phyloP scores from a whole-genome alignment of 345 rosid genomes.

The Iberis pinnata region DNA sequence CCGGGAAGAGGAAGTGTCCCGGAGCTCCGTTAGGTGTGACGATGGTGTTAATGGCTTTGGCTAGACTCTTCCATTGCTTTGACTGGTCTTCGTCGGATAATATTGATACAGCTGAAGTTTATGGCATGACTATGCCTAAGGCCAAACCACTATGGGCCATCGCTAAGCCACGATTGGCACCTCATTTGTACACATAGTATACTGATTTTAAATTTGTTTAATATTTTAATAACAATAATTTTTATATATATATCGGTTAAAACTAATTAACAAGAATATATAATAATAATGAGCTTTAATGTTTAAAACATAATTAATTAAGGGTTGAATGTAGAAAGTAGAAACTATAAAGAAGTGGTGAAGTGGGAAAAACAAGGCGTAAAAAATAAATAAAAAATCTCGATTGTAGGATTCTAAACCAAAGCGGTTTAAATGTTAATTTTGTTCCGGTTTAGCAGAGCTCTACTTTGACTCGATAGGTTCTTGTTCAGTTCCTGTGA shows the following conservation, averaged over 20 bases:
- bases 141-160: constrained; percentile 57
- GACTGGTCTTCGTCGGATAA: constrained; percentile 61
- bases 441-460: constrained; percentile 9
- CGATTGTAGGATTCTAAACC: too few species aligned
- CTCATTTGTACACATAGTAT: constrained; percentile 41
- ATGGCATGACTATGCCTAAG: constrained; percentile 97
- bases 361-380: too few species aligned
- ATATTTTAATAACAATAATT: too few species aligned
- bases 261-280: too few species aligned
- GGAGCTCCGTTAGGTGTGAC: constrained; percentile 91
- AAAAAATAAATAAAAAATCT: too few species aligned
- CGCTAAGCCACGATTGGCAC: constrained; percentile 55
- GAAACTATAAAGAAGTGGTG: too few species aligned
- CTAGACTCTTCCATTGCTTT: constrained; percentile 77
- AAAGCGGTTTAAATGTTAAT: too few species aligned
- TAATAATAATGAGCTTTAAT: too few species aligned
- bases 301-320: too few species aligned
- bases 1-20: constrained; percentile 85
- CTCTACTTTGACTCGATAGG: not conserved
- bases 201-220: too few species aligned
- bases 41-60: constrained; percentile 76
- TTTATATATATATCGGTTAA: too few species aligned
- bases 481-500: not conserved
- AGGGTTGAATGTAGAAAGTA: too few species aligned
- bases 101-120: constrained; percentile 59